Evolutionary conservation across 2,329 filamentous ascomycete genomes (phyloP).

Genomic region (Aspergillus amoenus): DNA sequence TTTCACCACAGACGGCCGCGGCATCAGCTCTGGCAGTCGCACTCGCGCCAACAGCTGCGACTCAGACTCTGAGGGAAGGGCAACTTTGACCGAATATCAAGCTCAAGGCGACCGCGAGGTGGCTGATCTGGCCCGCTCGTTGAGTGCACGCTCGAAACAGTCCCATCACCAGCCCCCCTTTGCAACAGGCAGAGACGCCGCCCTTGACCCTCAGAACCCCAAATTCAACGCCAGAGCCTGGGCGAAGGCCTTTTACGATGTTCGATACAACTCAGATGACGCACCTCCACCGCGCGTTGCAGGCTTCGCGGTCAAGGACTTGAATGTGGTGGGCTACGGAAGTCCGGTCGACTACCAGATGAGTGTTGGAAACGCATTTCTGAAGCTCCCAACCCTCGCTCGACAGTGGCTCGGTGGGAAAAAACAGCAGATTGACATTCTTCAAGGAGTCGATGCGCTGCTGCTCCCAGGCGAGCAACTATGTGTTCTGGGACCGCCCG

Average conservation of each 20-base stretch:
- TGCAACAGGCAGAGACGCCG: neutral
- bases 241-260: constrained; percentile 16
- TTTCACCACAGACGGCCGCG: neutral
- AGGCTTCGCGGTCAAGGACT: constrained; percentile 10
- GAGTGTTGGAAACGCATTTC: constrained; percentile 4
- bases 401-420: neutral
- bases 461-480: constrained; percentile 3
- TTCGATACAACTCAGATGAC: constrained; percentile 8
- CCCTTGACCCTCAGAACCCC: constrained; percentile 10
- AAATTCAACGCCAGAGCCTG: constrained; percentile 12
- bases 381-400: constrained; percentile 1
- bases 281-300: constrained; percentile 2
- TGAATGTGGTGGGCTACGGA: constrained; percentile 3
- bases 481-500: constrained; percentile 1
- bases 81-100: neutral
- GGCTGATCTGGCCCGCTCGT: constrained; percentile 8
- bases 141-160: neutral
- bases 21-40: neutral
- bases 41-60: neutral
- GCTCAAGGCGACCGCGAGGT: neutral
- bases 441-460: neutral
- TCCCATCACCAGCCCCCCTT: constrained; percentile 6
- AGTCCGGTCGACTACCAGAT: constrained; percentile 7
- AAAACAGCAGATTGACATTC: constrained; percentile 3
- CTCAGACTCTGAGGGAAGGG: neutral